Percentiles rank a stretch among this genome's conserved stretches.
Conservation (phyloP, 371 early-diverging fungal genomes). For the Saksenaea oblongispora region DNA sequence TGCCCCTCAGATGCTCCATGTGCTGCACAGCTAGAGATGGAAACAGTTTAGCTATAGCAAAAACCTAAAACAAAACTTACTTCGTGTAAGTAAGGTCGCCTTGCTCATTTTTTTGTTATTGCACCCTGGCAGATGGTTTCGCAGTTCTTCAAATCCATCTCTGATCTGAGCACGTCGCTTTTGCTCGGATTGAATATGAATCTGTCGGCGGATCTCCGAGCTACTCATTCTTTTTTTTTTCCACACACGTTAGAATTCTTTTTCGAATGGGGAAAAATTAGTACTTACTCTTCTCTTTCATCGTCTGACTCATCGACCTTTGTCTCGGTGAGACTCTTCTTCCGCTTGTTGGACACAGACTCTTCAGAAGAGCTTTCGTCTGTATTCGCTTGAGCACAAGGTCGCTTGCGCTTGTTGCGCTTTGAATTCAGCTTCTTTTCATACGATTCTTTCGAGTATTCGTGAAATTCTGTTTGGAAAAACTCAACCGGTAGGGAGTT, state of each 20-base stretch:
- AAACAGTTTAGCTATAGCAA: neutral
- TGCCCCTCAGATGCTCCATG: constrained; percentile 49
- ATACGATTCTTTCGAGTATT: constrained; percentile 51
- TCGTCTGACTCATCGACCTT: constrained; percentile 18
- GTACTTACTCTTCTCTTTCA: constrained; percentile 18
- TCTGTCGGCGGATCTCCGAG: constrained; percentile 52
- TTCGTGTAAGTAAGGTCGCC: constrained; percentile 55
- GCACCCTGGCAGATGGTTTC: constrained; percentile 52
- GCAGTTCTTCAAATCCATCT: constrained; percentile 55
- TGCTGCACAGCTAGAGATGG: constrained; percentile 44
- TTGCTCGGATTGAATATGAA: constrained; percentile 58
- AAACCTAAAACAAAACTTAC: constrained; percentile 23
- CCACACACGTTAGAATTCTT: no score
- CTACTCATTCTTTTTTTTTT: constrained; percentile 2
- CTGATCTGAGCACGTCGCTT: constrained; percentile 55
- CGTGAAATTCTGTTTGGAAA: constrained; percentile 51
- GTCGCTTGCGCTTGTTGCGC: constrained; percentile 45
- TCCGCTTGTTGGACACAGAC: constrained; percentile 20
- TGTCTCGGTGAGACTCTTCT: constrained; percentile 23
- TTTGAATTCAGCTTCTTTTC: constrained; percentile 49
- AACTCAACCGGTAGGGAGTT: constrained; percentile 52
- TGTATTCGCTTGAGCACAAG: constrained; percentile 11
- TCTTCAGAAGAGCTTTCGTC: constrained; percentile 11
- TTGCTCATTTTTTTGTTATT: constrained; percentile 61
- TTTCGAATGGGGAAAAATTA: neutral